A percentile compares a stretch with the other conserved stretches of the same genome.
These are phyloP conservation scores for Forsythia suspensa DNA, from an alignment of 257 asterid genomes.

Conservation along the genomic window DNA sequence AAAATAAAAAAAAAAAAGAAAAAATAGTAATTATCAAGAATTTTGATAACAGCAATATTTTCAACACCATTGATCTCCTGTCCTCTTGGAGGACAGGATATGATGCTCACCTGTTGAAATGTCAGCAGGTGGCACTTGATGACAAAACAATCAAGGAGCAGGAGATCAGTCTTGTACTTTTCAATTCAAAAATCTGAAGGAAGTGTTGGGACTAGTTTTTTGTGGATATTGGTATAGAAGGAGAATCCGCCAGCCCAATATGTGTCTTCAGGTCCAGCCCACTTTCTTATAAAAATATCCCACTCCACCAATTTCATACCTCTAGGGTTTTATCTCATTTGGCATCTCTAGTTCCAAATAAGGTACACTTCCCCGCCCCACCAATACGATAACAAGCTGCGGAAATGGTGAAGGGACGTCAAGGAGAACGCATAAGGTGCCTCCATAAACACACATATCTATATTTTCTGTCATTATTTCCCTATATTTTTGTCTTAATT, in stretches of 20 bases:
- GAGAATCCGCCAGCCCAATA: background rate
- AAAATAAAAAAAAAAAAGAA: no score
- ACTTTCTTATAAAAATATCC: background rate
- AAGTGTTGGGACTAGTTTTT: no score
- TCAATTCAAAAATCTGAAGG: no score
- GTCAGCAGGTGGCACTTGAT: no score
- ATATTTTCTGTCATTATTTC: background rate
- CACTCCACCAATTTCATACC: background rate
- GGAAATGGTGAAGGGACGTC: constrained; percentile 69
- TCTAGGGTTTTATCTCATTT: constrained; percentile 29
- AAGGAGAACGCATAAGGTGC: constrained; percentile 71
- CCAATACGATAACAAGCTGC: background rate
- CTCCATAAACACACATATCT: background rate
- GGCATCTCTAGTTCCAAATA: background rate
- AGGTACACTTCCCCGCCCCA: background rate
- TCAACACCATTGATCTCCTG: no score
- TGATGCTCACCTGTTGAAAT: no score
- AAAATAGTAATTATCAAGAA: no score
- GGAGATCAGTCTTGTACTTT: no score
- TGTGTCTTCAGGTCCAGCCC: background rate
- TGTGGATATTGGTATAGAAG: background rate
- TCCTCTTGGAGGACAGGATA: no score
- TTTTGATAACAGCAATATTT: no score
- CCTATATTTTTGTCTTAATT: background rate
- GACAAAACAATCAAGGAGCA: no score